Conservation (phyloP, 2,329 filamentous ascomycete species). For the Cercospora zeae-maydis region DNA sequence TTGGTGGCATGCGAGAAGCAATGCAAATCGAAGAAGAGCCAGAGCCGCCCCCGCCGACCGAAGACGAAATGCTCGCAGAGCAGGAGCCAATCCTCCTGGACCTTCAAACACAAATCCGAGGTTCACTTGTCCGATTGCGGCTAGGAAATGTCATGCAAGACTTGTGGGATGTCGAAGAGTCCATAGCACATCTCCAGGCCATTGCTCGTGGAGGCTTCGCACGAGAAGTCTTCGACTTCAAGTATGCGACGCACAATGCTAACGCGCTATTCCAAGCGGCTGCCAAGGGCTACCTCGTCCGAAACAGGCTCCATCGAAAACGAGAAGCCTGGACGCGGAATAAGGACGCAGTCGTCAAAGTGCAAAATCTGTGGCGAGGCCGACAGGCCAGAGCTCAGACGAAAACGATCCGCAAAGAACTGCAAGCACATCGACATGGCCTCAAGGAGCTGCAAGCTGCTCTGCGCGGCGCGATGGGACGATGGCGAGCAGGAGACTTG, state of each 20-base stretch:
- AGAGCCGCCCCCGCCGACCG: conserved; percentile 74
- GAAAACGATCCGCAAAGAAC: conserved; percentile 46
- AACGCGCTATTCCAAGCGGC: conserved; percentile 76
- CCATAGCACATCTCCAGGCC: conserved; percentile 77
- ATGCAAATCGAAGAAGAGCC: conserved; percentile 82
- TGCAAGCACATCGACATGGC: conserved; percentile 45
- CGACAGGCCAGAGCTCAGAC: conserved; percentile 51
- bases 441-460: conserved; percentile 44
- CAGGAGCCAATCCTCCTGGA: conserved; percentile 70
- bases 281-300: conserved; percentile 70
- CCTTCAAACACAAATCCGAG: conserved; percentile 81
- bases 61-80: conserved; percentile 80
- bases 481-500: conserved; percentile 52
- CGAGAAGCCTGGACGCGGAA: conserved; percentile 69
- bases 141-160: conserved; percentile 81
- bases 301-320: conserved; percentile 59
- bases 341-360: conserved; percentile 62
- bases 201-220: conserved; percentile 84
- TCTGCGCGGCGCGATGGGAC: conserved; percentile 52
- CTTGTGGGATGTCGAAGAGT: conserved; percentile 80
- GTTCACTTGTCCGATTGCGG: conserved; percentile 70
- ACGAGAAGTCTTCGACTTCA: conserved; percentile 77
- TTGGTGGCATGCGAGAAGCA: conserved; percentile 93
- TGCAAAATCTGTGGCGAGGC: conserved; percentile 78
- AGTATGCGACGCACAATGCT: conserved; percentile 76